Conservation (phyloP, 805 yeast species). For the Suhomyces vadensis region DNA sequence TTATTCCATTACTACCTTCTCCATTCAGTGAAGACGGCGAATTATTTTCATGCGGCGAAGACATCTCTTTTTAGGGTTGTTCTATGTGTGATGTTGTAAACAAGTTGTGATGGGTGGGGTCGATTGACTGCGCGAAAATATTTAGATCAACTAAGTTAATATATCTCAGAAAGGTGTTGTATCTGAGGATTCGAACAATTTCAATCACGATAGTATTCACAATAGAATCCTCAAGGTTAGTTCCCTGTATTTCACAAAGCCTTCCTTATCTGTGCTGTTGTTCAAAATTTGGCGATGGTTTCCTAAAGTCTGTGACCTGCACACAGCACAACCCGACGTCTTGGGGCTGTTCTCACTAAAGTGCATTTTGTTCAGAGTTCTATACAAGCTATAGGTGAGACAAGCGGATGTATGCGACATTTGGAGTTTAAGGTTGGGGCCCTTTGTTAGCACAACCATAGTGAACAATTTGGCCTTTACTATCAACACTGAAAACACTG, state of each 20-base stretch:
- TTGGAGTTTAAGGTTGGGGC: not conserved
- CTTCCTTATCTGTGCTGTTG: conserved; percentile 1
- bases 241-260: not conserved
- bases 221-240: not conserved
- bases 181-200: not conserved
- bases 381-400: not conserved
- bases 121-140: too few relatives aligned
- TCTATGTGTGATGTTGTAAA: not conserved
- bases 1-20: conserved; percentile 14
- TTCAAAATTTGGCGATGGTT: conserved; percentile 4
- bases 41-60: conserved; percentile 7
- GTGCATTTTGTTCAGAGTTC: too few relatives aligned
- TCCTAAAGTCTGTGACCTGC: not conserved
- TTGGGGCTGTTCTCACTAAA: not conserved
- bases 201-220: not conserved
- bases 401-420: not conserved
- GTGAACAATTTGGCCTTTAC: conserved; percentile 50
- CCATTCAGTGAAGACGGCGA: conserved; percentile 3
- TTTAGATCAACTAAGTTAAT: too few relatives aligned
- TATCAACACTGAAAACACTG: conserved; percentile 52
- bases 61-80: conserved; percentile 7
- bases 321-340: not conserved
- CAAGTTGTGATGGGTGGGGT: too few relatives aligned
- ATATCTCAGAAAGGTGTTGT: too few relatives aligned
- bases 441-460: conserved; percentile 48